phyloP scores from a whole-genome alignment of 225 moss, liverwort and hornwort species.

The Antitrichia curtipendula region DNA sequence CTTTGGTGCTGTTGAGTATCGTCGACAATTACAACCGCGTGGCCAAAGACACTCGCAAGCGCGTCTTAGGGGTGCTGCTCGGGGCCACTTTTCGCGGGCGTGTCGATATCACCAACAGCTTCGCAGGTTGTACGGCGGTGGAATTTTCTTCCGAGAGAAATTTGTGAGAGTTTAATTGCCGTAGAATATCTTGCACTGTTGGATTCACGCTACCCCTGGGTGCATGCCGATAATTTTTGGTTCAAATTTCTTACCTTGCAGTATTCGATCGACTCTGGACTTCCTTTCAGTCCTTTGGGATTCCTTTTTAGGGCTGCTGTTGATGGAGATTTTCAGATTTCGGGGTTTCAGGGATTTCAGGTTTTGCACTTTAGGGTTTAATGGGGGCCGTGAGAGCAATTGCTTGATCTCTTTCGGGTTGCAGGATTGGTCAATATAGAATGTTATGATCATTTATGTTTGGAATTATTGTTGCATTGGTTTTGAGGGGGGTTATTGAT shows the following conservation, averaged over 20 bases:
- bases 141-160: neutral
- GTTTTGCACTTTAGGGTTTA: neutral
- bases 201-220: neutral
- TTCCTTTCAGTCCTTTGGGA: neutral
- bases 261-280: neutral
- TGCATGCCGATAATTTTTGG: neutral
- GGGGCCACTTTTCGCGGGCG: conserved; percentile 67
- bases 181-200: neutral
- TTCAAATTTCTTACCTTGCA: neutral
- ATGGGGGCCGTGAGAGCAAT: neutral
- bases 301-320: neutral
- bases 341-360: neutral
- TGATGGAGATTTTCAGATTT: neutral
- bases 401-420: neutral
- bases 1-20: conserved; percentile 81
- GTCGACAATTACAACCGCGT: conserved; percentile 94
- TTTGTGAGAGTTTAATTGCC: neutral
- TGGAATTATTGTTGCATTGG: neutral
- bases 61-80: conserved; percentile 76
- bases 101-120: conserved; percentile 96
- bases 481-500: neutral
- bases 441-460: neutral
- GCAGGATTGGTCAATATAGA: neutral
- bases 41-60: conserved; percentile 77
- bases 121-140: conserved; percentile 39